Evolutionary conservation across 768 basidiomycete species (phyloP).

Genomic region (Psilocybe cyanescens): DNA sequence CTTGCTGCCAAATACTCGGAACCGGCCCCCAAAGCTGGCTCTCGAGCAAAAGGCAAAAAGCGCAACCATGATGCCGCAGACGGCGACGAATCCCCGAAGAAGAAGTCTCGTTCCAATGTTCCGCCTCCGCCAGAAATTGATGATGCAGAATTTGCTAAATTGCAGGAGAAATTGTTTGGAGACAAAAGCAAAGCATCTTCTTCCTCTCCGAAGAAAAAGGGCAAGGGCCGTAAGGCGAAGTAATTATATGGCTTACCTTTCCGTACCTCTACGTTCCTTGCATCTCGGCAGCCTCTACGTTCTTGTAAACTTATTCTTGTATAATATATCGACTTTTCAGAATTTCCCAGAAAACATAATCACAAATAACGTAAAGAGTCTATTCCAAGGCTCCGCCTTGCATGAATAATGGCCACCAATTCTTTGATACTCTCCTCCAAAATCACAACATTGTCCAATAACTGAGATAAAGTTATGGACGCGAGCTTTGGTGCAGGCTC

Average conservation of each 20-base stretch:
- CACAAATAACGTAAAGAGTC: slow-evolving; percentile 80
- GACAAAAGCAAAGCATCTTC: slow-evolving; percentile 9
- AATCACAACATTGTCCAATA: slow-evolving; percentile 94
- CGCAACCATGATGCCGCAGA: slow-evolving; percentile 46
- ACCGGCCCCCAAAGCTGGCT: slow-evolving; percentile 41
- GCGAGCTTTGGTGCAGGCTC: slow-evolving; percentile 33
- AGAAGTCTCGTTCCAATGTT: slow-evolving; percentile 46
- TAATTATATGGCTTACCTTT: not conserved
- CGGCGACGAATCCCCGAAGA: slow-evolving; percentile 50
- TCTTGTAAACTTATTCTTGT: slow-evolving; percentile 3
- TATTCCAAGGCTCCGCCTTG: slow-evolving; percentile 81
- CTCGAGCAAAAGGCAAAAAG: slow-evolving; percentile 59
- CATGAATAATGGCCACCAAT: slow-evolving; percentile 82
- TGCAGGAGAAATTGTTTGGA: slow-evolving; percentile 61
- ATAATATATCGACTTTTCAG: slow-evolving; percentile 3
- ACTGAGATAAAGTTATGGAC: slow-evolving; percentile 74
- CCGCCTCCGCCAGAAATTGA: slow-evolving; percentile 59
- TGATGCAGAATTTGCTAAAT: slow-evolving; percentile 65
- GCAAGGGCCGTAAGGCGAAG: slow-evolving; percentile 11
- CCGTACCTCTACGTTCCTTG: not conserved
- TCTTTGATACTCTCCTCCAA: slow-evolving; percentile 97
- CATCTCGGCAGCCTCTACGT: not conserved
- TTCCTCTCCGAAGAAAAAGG: slow-evolving; percentile 12
- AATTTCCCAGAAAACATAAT: slow-evolving; percentile 21
- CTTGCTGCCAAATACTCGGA: slow-evolving; percentile 77